Percentiles rank a stretch among this genome's conserved stretches.
These are phyloP conservation scores for Nicotiana sylvestris DNA, from an alignment of 257 asterid genomes.

Conservation along the genomic window DNA sequence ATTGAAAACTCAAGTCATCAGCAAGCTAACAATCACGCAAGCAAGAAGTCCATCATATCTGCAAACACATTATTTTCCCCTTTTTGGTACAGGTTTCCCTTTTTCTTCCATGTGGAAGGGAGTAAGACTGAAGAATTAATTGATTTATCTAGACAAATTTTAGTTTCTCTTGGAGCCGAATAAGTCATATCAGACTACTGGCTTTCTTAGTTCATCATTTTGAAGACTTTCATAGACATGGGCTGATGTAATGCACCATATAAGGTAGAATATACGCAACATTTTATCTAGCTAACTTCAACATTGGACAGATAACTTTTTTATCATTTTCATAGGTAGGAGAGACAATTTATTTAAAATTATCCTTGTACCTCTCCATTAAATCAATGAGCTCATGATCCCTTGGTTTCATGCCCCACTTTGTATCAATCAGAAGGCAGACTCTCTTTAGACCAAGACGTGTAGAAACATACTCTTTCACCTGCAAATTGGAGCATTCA, in stretches of 20 bases:
- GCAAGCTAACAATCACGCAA: not conserved
- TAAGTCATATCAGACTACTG: not conserved
- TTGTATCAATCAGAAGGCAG: conserved; percentile 88
- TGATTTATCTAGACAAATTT: not conserved
- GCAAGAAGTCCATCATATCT: not conserved
- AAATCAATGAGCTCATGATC: conserved; percentile 80
- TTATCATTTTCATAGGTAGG: not conserved
- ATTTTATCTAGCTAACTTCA: not conserved
- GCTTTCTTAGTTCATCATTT: not conserved
- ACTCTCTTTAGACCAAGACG: conserved; percentile 75
- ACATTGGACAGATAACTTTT: not conserved
- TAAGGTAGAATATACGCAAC: not conserved
- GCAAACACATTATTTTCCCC: not conserved
- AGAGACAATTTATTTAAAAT: not conserved
- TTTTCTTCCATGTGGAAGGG: not conserved
- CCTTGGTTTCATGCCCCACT: conserved; percentile 98
- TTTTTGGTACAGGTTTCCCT: not conserved
- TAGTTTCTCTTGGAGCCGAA: not conserved
- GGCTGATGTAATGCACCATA: not conserved
- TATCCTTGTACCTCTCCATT: conserved; percentile 77
- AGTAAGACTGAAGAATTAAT: not conserved
- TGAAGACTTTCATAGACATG: not conserved
- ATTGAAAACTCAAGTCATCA: conserved; percentile 1
- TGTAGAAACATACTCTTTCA: conserved; percentile 91
- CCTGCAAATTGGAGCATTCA: conserved; percentile 44